These are phyloP conservation scores for Arthrobotrys pseudoclavata DNA, from an alignment of 2,329 filamentous ascomycete genomes.

Conservation along the genomic window DNA sequence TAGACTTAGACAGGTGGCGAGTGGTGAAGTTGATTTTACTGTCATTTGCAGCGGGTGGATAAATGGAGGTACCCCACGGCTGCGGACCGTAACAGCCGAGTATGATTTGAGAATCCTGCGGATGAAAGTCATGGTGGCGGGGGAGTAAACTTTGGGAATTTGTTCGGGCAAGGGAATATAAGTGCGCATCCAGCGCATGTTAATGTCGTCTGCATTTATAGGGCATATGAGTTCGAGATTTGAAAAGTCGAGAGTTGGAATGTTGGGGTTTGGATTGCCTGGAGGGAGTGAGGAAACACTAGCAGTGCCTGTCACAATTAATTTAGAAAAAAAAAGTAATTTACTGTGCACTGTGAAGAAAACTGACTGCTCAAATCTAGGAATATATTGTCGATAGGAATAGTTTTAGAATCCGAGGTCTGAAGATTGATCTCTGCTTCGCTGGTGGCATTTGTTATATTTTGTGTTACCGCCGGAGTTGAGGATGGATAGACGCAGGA, in stretches of 20 bases:
- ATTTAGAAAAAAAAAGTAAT: background rate
- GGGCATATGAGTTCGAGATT: conserved; percentile 67
- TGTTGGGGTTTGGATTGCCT: background rate
- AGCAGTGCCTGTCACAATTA: background rate
- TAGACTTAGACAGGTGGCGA: conserved; percentile 68
- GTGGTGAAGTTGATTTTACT: conserved; percentile 62
- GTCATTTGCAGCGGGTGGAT: conserved; percentile 67
- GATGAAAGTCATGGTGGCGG: conserved; percentile 66
- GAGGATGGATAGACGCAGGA: background rate
- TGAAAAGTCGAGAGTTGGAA: conserved; percentile 65
- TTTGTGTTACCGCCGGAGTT: background rate
- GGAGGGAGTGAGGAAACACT: background rate
- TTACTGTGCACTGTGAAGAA: background rate
- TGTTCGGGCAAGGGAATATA: conserved; percentile 69
- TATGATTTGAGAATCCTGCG: conserved; percentile 69
- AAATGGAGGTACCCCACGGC: conserved; percentile 68
- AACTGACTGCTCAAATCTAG: background rate
- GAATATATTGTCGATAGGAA: background rate
- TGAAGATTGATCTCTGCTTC: background rate
- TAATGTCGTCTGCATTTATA: conserved; percentile 69
- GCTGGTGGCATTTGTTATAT: background rate
- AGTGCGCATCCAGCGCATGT: conserved; percentile 69
- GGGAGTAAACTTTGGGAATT: conserved; percentile 67
- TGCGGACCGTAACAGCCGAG: conserved; percentile 65
- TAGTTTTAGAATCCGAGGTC: background rate